Conservation (phyloP, 2,329 filamentous ascomycete genomes). For the Neofusicoccum umdonicola region DNA sequence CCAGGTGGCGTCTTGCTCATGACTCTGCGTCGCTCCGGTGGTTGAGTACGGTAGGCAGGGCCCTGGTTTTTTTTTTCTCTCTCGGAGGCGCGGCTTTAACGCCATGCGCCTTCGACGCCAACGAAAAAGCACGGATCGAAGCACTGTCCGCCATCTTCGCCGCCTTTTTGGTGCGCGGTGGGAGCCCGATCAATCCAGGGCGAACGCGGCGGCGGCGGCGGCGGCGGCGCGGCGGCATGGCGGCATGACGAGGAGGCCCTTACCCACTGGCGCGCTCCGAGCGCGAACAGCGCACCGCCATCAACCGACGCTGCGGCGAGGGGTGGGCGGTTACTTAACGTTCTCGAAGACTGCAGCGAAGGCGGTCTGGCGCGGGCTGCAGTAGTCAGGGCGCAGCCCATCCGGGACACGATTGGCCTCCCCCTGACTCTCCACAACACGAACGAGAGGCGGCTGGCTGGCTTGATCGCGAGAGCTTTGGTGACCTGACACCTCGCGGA, state of each 20-base stretch:
- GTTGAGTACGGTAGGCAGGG: no score
- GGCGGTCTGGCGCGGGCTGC: no score
- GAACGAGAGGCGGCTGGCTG: not conserved
- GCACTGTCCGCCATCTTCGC: not conserved
- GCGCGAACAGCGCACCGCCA: not conserved
- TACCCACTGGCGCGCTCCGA: not conserved
- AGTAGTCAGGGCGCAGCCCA: not conserved
- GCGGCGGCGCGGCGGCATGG: not conserved
- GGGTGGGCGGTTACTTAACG: no score
- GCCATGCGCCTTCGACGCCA: not conserved
- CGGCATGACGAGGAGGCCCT: not conserved
- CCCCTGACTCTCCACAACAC: conserved; percentile 11
- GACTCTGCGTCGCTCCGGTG: not conserved
- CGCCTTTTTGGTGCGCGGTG: no score
- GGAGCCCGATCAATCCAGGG: not conserved
- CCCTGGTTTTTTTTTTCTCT: not conserved
- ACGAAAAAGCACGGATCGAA: conserved; percentile 1
- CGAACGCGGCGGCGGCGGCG: not conserved
- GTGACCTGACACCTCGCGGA: conserved; percentile 13
- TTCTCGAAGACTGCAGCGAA: no score
- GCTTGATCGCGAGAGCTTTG: not conserved
- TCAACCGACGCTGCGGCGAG: not conserved
- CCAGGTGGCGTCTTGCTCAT: not conserved
- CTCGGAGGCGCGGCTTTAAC: not conserved
- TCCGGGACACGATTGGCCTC: conserved; percentile 1